Evolutionary conservation across 2,329 filamentous ascomycete genomes (phyloP).

Genomic region (Botrytis deweyae): DNA sequence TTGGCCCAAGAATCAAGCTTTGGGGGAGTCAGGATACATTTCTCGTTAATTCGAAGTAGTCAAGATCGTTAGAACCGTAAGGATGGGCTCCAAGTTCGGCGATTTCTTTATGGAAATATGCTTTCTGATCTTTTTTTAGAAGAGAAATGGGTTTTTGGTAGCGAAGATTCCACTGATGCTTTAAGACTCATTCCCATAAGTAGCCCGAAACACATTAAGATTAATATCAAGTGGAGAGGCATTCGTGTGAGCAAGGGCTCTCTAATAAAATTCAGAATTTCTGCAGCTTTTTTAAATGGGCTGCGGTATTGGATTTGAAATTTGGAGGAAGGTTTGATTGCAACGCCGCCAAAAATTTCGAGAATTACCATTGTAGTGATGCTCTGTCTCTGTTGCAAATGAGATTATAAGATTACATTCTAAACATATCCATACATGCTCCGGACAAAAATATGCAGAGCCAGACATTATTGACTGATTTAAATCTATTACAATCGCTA

Average conservation of each 20-base stretch:
- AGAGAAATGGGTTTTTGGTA: fast-evolving
- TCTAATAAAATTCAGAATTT: neutral
- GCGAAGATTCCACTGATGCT: no score
- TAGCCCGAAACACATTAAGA: neutral
- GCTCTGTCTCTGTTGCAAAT: neutral
- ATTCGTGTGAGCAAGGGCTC: neutral
- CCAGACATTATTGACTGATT: neutral
- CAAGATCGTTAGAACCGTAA: neutral
- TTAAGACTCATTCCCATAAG: no score
- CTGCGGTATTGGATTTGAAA: neutral
- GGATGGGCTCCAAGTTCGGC: neutral
- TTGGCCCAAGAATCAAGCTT: no score
- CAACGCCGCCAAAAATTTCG: neutral
- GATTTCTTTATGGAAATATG: neutral
- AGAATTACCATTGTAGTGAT: neutral
- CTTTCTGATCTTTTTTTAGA: neutral
- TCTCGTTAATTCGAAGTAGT: neutral
- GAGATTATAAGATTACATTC: neutral
- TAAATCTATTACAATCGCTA: neutral
- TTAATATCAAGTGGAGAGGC: neutral
- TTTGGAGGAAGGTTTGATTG: neutral
- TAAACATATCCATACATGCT: neutral
- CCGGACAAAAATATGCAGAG: neutral
- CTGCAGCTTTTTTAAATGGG: neutral
- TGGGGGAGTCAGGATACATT: no score